These are phyloP conservation scores for Tetracladium setigerum DNA, from an alignment of 495 filamentous ascomycete genomes.

Conservation along the genomic window DNA sequence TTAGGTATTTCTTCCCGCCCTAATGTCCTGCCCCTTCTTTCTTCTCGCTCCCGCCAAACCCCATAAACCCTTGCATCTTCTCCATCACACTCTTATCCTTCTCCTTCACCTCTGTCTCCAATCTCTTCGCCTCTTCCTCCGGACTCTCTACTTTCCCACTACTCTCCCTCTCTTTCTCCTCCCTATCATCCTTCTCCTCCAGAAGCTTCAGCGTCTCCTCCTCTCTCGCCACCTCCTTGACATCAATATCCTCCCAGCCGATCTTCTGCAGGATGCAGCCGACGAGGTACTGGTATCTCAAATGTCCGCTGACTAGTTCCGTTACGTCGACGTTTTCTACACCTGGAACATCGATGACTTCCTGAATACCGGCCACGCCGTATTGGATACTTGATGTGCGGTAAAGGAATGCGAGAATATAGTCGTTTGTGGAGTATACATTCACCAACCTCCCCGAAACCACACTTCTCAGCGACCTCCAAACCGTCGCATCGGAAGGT, in stretches of 20 bases:
- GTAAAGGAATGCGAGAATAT: slow-evolving; percentile 52
- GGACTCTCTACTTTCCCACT: slow-evolving; percentile 7
- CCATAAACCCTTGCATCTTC: not conserved
- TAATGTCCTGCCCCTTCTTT: no score
- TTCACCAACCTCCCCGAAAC: slow-evolving; percentile 51
- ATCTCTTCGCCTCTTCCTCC: slow-evolving; percentile 16
- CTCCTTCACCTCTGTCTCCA: slow-evolving; percentile 19
- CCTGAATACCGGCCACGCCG: slow-evolving; percentile 51
- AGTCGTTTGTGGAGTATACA: slow-evolving; percentile 52
- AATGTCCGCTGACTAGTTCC: slow-evolving; percentile 44
- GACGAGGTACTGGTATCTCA: slow-evolving; percentile 45
- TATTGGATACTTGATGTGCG: slow-evolving; percentile 44
- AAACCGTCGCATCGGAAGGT: slow-evolving; percentile 47
- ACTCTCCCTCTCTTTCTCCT: slow-evolving; percentile 20
- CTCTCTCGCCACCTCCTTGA: slow-evolving; percentile 33
- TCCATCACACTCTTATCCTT: slow-evolving; percentile 18
- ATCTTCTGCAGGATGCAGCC: slow-evolving; percentile 46
- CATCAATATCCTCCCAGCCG: slow-evolving; percentile 48
- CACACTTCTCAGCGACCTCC: slow-evolving; percentile 47
- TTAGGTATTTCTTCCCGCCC: no score
- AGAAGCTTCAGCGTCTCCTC: slow-evolving; percentile 29
- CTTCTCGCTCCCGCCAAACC: no score
- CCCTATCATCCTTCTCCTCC: slow-evolving; percentile 32
- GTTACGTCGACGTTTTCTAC: slow-evolving; percentile 53
- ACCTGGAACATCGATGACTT: slow-evolving; percentile 41